Evolutionary conservation across 2,329 filamentous ascomycete genomes (phyloP).

Genomic region (Lachnellula suecica): DNA sequence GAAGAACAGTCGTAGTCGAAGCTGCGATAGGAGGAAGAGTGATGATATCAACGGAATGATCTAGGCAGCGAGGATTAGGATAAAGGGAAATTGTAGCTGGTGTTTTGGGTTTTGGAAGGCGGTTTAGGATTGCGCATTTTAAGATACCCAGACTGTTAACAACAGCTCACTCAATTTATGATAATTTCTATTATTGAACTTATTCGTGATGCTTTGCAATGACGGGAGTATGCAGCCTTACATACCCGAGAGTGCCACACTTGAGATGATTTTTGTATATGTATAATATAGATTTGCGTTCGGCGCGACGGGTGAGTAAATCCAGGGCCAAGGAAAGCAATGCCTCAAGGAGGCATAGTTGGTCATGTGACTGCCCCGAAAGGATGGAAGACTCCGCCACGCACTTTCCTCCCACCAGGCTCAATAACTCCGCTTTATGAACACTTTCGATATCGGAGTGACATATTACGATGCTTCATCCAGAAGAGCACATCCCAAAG

Average conservation of each 20-base stretch:
- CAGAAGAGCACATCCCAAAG: neutral
- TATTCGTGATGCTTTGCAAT: too few relatives aligned
- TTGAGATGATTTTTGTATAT: neutral
- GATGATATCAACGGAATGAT: conserved; percentile 10
- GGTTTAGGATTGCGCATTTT: neutral
- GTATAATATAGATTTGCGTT: too few relatives aligned
- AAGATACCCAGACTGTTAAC: neutral
- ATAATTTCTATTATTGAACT: neutral
- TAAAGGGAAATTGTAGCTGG: neutral
- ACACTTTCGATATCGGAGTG: too few relatives aligned
- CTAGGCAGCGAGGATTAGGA: neutral
- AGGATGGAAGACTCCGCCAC: too few relatives aligned
- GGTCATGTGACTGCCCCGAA: neutral
- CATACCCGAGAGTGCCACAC: neutral
- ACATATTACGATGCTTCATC: too few relatives aligned
- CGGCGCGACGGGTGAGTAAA: too few relatives aligned
- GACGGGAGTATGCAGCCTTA: neutral
- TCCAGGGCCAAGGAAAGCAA: neutral
- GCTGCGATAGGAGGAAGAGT: conserved; percentile 22
- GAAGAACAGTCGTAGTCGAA: conserved; percentile 25
- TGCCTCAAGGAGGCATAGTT: neutral
- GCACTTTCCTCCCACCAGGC: too few relatives aligned
- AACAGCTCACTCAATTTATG: neutral
- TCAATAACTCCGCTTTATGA: neutral
- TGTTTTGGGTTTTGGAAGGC: neutral